Percentiles rank a stretch among this genome's conserved stretches.
These are phyloP conservation scores for Laetiporus sulphureus DNA, from an alignment of 1,284 basidiomycete species.

Conservation along the genomic window DNA sequence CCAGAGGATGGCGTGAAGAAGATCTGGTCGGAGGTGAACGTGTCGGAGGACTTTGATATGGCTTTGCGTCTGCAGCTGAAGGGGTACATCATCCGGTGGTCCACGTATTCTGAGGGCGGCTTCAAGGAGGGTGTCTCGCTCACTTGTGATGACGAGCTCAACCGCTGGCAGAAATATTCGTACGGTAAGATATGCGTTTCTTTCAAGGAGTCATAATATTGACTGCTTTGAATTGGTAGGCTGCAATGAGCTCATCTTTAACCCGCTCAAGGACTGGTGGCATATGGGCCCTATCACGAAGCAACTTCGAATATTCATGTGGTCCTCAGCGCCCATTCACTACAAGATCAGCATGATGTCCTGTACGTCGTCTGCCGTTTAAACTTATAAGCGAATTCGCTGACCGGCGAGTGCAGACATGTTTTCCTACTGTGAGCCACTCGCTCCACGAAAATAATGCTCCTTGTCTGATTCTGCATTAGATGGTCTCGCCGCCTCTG, in stretches of 20 bases:
- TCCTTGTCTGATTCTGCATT: too few relatives aligned
- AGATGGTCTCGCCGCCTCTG: constrained; percentile 72
- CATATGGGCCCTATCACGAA: constrained; percentile 69
- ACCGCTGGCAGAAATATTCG: constrained; percentile 84
- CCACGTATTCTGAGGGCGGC: constrained; percentile 71
- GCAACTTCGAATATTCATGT: constrained; percentile 70
- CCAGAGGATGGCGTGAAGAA: constrained; percentile 56
- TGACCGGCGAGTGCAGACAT: too few relatives aligned
- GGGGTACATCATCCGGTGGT: constrained; percentile 78
- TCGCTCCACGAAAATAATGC: too few relatives aligned
- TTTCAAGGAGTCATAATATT: too few relatives aligned
- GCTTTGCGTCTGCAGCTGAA: constrained; percentile 56
- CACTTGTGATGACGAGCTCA: constrained; percentile 73
- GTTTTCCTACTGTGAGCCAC: constrained; percentile 75
- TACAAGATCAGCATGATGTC: constrained; percentile 78
- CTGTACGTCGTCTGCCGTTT: constrained; percentile 62
- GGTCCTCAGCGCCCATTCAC: constrained; percentile 71
- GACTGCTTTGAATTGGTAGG: too few relatives aligned
- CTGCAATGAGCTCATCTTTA: constrained; percentile 72
- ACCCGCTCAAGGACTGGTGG: constrained; percentile 71
- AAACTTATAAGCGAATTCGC: too few relatives aligned
- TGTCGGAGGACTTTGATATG: constrained; percentile 81
- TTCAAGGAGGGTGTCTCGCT: constrained; percentile 89
- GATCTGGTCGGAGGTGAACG: constrained; percentile 81
- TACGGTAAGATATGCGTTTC: constrained; percentile 60